These are phyloP conservation scores for Trichoderma simmonsii DNA, from an alignment of 2,329 filamentous ascomycete genomes.

Conservation along the genomic window DNA sequence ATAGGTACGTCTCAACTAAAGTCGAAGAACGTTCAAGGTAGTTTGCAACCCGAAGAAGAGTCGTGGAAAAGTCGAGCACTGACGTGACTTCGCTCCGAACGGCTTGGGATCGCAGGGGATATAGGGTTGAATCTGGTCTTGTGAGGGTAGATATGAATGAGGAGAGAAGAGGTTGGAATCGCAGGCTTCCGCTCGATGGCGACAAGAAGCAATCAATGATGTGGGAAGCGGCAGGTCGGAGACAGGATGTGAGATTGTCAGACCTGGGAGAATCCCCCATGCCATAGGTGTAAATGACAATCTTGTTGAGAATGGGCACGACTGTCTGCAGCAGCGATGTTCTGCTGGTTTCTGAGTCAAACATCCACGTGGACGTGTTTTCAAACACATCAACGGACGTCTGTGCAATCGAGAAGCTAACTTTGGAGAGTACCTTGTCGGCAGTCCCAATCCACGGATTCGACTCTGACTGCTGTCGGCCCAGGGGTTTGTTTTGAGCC, in stretches of 20 bases:
- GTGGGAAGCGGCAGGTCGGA: slow-evolving; percentile 71
- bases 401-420: slow-evolving; percentile 69
- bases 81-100: slow-evolving; percentile 62
- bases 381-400: slow-evolving; percentile 81
- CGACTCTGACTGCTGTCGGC: slow-evolving; percentile 44
- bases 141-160: slow-evolving; percentile 53
- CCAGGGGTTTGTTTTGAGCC: slow-evolving; percentile 47
- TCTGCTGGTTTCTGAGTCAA: slow-evolving; percentile 64
- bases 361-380: slow-evolving; percentile 83
- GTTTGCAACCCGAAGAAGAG: slow-evolving; percentile 67
- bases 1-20: slow-evolving; percentile 72
- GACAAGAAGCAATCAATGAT: slow-evolving; percentile 75
- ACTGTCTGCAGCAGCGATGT: slow-evolving; percentile 66
- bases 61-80: slow-evolving; percentile 64
- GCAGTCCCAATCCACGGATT: slow-evolving; percentile 69
- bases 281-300: slow-evolving; percentile 71
- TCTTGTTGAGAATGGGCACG: slow-evolving; percentile 65
- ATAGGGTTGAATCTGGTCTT: slow-evolving; percentile 60
- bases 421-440: slow-evolving; percentile 70
- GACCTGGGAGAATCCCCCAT: slow-evolving; percentile 59
- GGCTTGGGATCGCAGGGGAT: slow-evolving; percentile 51
- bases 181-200: slow-evolving; percentile 64
- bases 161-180: slow-evolving; percentile 73
- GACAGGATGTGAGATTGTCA: slow-evolving; percentile 52
- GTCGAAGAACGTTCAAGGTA: slow-evolving; percentile 60